A percentile compares a stretch with the other conserved stretches of the same genome.
phyloP scores from a whole-genome alignment of 805 yeast species.

The Vanderwaltozyma polyspora region DNA sequence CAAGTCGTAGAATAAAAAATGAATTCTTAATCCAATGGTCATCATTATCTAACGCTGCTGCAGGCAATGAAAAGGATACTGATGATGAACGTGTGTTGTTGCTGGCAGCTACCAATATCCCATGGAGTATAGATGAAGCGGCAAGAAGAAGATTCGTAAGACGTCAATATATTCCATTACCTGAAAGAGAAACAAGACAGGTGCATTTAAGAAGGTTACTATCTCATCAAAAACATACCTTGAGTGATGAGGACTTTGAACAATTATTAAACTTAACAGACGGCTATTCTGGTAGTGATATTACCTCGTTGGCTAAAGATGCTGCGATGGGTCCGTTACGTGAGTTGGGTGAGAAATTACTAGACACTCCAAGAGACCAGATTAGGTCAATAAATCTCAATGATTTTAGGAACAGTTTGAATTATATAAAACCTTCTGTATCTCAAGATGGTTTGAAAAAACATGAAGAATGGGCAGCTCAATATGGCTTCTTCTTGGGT shows the following conservation, averaged over 20 bases:
- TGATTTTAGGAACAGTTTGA: slow-evolving; percentile 70
- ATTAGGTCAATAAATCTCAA: slow-evolving; percentile 63
- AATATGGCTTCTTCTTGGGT: slow-evolving; percentile 87
- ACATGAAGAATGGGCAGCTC: slow-evolving; percentile 82
- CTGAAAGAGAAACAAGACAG: slow-evolving; percentile 72
- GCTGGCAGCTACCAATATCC: slow-evolving; percentile 88
- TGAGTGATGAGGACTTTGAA: slow-evolving; percentile 52
- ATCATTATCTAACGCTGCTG: slow-evolving; percentile 76
- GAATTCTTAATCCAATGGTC: slow-evolving; percentile 95
- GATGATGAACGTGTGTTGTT: slow-evolving; percentile 64
- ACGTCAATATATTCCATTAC: slow-evolving; percentile 86
- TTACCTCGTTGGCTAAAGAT: slow-evolving; percentile 88
- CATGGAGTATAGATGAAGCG: slow-evolving; percentile 97
- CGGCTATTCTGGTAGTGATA: slow-evolving; percentile 86
- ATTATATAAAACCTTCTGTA: slow-evolving; percentile 79
- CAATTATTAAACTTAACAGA: slow-evolving; percentile 55
- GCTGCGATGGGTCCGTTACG: slow-evolving; percentile 97
- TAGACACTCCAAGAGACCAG: slow-evolving; percentile 55
- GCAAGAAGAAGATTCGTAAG: slow-evolving; percentile 88
- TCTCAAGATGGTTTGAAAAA: slow-evolving; percentile 64
- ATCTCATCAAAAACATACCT: slow-evolving; percentile 58
- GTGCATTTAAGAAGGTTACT: slow-evolving; percentile 61
- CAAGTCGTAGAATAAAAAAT: slow-evolving; percentile 79
- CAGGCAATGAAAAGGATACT: slow-evolving; percentile 38
- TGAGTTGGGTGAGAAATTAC: slow-evolving; percentile 73